Conservation (phyloP, 2,329 filamentous ascomycete genomes). For the Fusarium nisikadoi region DNA sequence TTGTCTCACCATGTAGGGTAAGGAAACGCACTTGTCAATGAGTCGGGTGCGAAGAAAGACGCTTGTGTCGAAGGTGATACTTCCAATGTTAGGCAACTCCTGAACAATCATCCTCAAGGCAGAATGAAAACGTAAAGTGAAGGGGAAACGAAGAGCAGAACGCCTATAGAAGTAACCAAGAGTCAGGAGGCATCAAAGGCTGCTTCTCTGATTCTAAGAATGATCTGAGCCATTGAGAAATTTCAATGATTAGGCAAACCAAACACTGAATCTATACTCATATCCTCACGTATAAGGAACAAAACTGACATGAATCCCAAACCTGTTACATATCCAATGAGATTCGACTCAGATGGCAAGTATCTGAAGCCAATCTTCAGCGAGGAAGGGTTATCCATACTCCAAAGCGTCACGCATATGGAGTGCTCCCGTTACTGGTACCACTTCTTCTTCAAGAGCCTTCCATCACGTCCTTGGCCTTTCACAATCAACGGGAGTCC, state of each 20-base stretch:
- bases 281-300: neutral
- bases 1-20: neutral
- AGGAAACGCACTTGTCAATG: neutral
- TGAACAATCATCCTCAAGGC: neutral
- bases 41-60: neutral
- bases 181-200: neutral
- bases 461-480: neutral
- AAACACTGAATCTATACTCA: neutral
- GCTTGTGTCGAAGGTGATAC: neutral
- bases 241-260: neutral
- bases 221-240: neutral
- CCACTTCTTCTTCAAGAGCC: neutral
- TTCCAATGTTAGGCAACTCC: neutral
- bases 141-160: neutral
- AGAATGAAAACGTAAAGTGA: neutral
- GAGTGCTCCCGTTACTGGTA: neutral
- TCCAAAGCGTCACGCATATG: neutral
- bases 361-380: neutral
- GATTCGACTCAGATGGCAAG: neutral
- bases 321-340: neutral
- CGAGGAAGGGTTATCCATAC: neutral
- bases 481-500: neutral
- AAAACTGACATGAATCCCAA: neutral
- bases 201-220: neutral
- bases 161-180: neutral